Conservation (phyloP, 805 yeast genomes). For the Priceomyces castillae region DNA sequence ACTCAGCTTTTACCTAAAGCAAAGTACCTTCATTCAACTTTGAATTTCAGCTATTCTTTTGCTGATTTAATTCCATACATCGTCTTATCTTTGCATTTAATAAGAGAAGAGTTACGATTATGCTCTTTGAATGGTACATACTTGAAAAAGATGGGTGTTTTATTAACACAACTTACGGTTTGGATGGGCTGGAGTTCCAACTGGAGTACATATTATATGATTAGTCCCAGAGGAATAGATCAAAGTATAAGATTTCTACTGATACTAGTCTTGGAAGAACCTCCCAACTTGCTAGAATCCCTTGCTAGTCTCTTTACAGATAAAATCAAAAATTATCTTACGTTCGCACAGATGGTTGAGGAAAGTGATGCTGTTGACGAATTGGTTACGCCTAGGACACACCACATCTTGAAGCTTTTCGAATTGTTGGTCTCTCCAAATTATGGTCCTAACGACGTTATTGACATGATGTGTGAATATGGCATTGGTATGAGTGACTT, state of each 20-base stretch:
- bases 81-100: slow-evolving; percentile 65
- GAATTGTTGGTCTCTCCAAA: slow-evolving; percentile 58
- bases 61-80: slow-evolving; percentile 61
- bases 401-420: slow-evolving; percentile 55
- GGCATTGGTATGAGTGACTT: slow-evolving; percentile 50
- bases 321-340: slow-evolving; percentile 51
- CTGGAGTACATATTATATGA: slow-evolving; percentile 61
- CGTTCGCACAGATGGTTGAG: slow-evolving; percentile 66
- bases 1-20: slow-evolving; percentile 33
- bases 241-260: slow-evolving; percentile 39
- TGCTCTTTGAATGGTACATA: slow-evolving; percentile 43
- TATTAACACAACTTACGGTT: slow-evolving; percentile 59
- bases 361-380: slow-evolving; percentile 60
- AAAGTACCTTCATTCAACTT: slow-evolving; percentile 21
- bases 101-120: slow-evolving; percentile 71
- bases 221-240: slow-evolving; percentile 34
- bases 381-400: slow-evolving; percentile 64
- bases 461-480: slow-evolving; percentile 59
- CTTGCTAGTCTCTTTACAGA: slow-evolving; percentile 48
- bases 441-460: slow-evolving; percentile 51
- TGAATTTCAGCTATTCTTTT: slow-evolving; percentile 38
- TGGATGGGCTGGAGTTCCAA: slow-evolving; percentile 74
- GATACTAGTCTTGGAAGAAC: slow-evolving; percentile 47
- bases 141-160: slow-evolving; percentile 43
- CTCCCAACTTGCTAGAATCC: slow-evolving; percentile 60